Base-by-base conservation (phyloP, 768 basidiomycete species). In the Sarcomyxa edulis region DNA sequence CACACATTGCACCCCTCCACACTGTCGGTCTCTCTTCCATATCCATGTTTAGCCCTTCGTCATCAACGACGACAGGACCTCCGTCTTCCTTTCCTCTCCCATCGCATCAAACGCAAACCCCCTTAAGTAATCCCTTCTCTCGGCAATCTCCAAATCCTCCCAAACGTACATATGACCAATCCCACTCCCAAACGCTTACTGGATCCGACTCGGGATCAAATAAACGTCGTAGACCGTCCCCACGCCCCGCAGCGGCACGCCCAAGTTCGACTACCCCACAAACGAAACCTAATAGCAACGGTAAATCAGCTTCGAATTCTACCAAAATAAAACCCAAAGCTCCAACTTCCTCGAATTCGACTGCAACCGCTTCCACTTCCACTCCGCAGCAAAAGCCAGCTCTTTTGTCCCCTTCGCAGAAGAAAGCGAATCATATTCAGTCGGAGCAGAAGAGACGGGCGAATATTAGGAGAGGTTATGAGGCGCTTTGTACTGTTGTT, bases 391-490 rank as follows among this genome's bases (percentile, higher is more conserved):
- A 32, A 50, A 74, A 72, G 44, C 68, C 66, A 21, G 53, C 71
- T 1, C 68, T 92, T 18, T 72, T 94, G 18, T 81, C 84, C 2
- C 77, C 86, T 0, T 81, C 84, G 2, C 88, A 93, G 68, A 94
- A 94, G 57, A 89, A 93, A 55, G 84, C 84, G 27, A 94, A 94
- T 51, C 92, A 96, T 53, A 95, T 96, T 48, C 85, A 89, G 50
- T 86, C 83, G 2, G 93, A 96, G 64, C 91, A 95, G 65, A 94
- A 94, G 59, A 81, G 93, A 18, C 78, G 93, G 22, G 89, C 89
- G 10, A 93, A 92, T 50, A 95, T 96, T 36, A 73, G 90, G 8
- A 65, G 81, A 26, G 93, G 91, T 8, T 95, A 95, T 55, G 92
- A 94, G 49, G 80, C 84, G 6, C 69, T 96, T 0, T 93, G 91